Percentiles rank a stretch among this genome's conserved stretches.
Evolutionary conservation across 495 filamentous ascomycete genomes (phyloP).

Genomic region (Neurospora sp.): DNA sequence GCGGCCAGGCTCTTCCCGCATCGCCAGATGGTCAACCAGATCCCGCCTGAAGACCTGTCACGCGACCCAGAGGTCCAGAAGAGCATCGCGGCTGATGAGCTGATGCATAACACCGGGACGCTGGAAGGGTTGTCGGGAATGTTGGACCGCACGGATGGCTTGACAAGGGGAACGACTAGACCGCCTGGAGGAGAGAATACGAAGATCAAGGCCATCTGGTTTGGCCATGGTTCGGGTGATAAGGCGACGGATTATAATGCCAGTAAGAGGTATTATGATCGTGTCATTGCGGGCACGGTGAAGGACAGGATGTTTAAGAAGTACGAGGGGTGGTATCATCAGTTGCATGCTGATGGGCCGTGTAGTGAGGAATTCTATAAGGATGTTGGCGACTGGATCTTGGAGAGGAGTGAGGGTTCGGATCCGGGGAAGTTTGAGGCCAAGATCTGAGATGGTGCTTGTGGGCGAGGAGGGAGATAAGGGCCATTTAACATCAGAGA

Average conservation of each 20-base stretch:
- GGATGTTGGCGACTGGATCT: slow-evolving; percentile 68
- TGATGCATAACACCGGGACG: slow-evolving; percentile 73
- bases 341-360: slow-evolving; percentile 60
- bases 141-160: slow-evolving; percentile 53
- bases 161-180: slow-evolving; percentile 34
- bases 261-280: slow-evolving; percentile 50
- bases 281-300: slow-evolving; percentile 30
- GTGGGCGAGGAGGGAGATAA: neutral
- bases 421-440: neutral
- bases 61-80: slow-evolving; percentile 51
- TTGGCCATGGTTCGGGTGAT: slow-evolving; percentile 62
- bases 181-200: slow-evolving; percentile 15
- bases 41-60: slow-evolving; percentile 49
- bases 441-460: neutral
- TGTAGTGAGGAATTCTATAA: slow-evolving; percentile 51
- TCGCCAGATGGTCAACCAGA: slow-evolving; percentile 42
- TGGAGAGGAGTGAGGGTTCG: slow-evolving; percentile 31
- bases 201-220: slow-evolving; percentile 39
- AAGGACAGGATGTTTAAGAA: slow-evolving; percentile 57
- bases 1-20: slow-evolving; percentile 54
- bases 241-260: slow-evolving; percentile 50
- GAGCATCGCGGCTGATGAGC: slow-evolving; percentile 47
- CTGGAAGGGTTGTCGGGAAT: slow-evolving; percentile 63
- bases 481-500: neutral
- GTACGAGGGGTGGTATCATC: slow-evolving; percentile 74